These are phyloP conservation scores for Blastomyces parvus DNA, from an alignment of 2,329 filamentous ascomycete genomes.

Conservation along the genomic window DNA sequence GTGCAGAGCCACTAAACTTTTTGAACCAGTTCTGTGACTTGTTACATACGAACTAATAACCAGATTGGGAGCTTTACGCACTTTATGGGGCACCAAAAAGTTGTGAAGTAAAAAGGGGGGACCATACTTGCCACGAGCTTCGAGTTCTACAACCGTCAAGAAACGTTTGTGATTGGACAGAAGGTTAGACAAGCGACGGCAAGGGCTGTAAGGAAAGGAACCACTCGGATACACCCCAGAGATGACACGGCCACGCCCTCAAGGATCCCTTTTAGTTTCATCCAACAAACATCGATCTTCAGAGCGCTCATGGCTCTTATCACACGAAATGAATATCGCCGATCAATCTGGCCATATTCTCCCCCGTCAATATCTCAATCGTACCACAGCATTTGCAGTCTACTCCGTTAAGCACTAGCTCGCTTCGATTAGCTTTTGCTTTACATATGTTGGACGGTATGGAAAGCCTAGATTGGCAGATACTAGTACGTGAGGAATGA, in stretches of 20 bases:
- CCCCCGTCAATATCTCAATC: background rate
- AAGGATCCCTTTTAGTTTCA: background rate
- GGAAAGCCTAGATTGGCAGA: background rate
- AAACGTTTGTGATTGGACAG: background rate
- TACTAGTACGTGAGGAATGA: too few relatives aligned
- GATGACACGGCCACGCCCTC: background rate
- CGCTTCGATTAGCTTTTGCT: background rate
- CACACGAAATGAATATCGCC: background rate
- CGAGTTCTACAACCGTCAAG: background rate
- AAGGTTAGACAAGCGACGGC: background rate
- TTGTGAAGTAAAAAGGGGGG: background rate
- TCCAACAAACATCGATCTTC: background rate
- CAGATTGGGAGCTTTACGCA: background rate
- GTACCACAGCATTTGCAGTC: background rate
- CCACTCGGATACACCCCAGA: background rate
- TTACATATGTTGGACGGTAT: conserved; percentile 12
- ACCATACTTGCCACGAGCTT: background rate
- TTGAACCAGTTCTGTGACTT: background rate
- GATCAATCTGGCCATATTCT: background rate
- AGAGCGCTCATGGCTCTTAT: background rate
- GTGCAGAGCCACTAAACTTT: background rate
- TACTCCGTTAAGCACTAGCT: background rate
- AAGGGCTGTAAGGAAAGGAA: background rate
- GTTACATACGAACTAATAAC: background rate
- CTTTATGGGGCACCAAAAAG: background rate